Base-by-base conservation (phyloP, 2,329 filamentous ascomycete genomes). In the Cercospora citrullina region DNA sequence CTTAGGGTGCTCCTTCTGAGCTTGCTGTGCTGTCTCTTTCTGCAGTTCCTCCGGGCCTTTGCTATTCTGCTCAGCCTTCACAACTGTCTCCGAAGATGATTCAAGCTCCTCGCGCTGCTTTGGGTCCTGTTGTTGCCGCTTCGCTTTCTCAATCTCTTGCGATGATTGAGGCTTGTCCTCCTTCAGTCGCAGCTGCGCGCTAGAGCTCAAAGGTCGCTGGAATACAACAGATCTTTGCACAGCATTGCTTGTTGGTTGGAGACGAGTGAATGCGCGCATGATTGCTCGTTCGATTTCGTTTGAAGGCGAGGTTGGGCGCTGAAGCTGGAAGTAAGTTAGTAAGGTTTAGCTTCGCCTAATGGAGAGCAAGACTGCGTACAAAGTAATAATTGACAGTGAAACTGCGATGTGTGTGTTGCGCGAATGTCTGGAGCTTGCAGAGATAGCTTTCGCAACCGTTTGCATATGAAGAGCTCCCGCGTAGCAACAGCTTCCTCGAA, bases 11-110 rank as follows among this genome's bases (percentile, higher is more conserved):
- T 77, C 80, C 70, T 80, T 76, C 74, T 83, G 77, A 4, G 77
- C 76, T 75, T 81, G 77, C 69, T 78, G 72, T 68, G 77, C 78
- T 2, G 79, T 81, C 75, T 83, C 73, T 73, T 83, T 75, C 72
- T 84, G 82, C 70, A 84, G 66, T 18, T 83, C 77, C 71, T 79
- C 75, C 67, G 83, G 82, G 14, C 77, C 45, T n/a, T 83, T 79
- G 63, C 81, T 68, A 68, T 83, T 74, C 63, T 74, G 76, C 64
- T 84, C 82, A 3, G 82, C 82, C 18, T 79, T 78, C 39, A 83
- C 76, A 63, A 77, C 74, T 63, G 76, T 77, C 72, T 84, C 82
- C 30, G 79, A 78, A 4, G 73, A 68, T 63, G 79, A 81, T 4
- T 80, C 80, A 12, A 84, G 75, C 64, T 80, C 78, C 67, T 83